Evolutionary conservation across 805 yeast species (phyloP), one percentile per base, ranked within the genome.

Genomic region (Kodamaea hsintzibuensis): DNA sequence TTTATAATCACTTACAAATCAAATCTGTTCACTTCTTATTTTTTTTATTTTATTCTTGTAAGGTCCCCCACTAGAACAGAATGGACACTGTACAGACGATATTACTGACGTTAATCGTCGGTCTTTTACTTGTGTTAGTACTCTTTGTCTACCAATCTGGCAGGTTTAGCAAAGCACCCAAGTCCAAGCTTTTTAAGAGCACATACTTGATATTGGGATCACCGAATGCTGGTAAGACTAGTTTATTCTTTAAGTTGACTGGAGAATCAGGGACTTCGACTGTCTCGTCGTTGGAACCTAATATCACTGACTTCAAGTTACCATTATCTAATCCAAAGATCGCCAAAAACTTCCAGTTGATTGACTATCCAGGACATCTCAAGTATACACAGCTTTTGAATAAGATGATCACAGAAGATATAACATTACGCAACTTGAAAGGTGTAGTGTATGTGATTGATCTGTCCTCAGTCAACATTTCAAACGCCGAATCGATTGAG

Each of bases 291-390:
- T 63, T 76, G 12, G 77, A 74, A 42, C 72, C 75, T 3, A 74
- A 71, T 54, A 54, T 64, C 48, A 61, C 63, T 2, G 56, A 60
- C 9, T 49, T 75, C 13, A 52, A 55, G n/a, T 58, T 76, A 12
- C 80, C 80, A 3, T 60, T 74, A 44, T 58, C 77, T 40, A 68
- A 64, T 48, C 51, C 72, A 57, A 47, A 71, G 64, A 60, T 77
- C 68, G 54, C 70, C 62, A 53, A 79, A 73, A 53, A 59, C 30
- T 76, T 56, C 63, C 82, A 79, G 56, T 67, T 92, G 40, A 78
- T 87, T 50, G 98, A 93, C 63, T 84, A 84, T 57, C 99, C 99
- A 1, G 97, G 98, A n/a, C 91, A 88, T 70, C 72, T 81, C 52
- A 91, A 90, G 69, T 82, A 92, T 60, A 82, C 81, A 51, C 81